Evolutionary conservation across 2,329 filamentous ascomycete species (phyloP).

Genomic region (Alternaria ventricosa): DNA sequence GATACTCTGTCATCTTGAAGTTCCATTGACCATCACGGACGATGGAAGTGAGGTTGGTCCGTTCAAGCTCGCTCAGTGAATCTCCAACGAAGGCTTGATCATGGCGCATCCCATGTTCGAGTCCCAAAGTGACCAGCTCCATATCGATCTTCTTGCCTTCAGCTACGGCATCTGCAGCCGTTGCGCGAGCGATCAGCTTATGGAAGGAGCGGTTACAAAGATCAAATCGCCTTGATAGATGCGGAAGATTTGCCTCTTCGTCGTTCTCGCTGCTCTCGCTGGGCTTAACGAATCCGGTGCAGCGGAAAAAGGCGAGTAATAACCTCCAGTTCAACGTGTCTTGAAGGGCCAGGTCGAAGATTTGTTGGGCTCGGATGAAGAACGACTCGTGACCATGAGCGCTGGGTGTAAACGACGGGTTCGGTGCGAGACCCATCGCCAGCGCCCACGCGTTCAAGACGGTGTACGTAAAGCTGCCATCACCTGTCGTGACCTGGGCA

Average conservation of each 20-base stretch:
- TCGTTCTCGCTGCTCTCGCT: not conserved
- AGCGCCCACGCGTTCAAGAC: constrained; percentile 28
- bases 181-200: not conserved
- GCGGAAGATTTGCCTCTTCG: not conserved
- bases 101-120: not conserved
- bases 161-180: not conserved
- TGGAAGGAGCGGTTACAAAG: not conserved
- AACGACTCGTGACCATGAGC: not conserved
- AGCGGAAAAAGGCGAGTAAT: constrained; percentile 15
- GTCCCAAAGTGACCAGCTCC: not conserved
- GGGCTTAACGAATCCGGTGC: constrained; percentile 6
- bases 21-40: not conserved
- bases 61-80: not conserved
- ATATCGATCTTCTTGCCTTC: not conserved
- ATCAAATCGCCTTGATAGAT: constrained; percentile 7
- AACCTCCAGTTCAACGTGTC: constrained; percentile 17
- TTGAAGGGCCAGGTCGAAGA: constrained; percentile 9
- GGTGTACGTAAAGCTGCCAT: constrained; percentile 1
- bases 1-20: too few relatives aligned
- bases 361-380: constrained; percentile 4
- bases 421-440: constrained; percentile 20
- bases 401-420: constrained; percentile 6
- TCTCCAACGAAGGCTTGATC: not conserved
- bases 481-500: not conserved
- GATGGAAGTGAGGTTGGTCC: not conserved